Evolutionary conservation across 208 protist species (phyloP).

Genomic region (Angomonas ambiguus): DNA sequence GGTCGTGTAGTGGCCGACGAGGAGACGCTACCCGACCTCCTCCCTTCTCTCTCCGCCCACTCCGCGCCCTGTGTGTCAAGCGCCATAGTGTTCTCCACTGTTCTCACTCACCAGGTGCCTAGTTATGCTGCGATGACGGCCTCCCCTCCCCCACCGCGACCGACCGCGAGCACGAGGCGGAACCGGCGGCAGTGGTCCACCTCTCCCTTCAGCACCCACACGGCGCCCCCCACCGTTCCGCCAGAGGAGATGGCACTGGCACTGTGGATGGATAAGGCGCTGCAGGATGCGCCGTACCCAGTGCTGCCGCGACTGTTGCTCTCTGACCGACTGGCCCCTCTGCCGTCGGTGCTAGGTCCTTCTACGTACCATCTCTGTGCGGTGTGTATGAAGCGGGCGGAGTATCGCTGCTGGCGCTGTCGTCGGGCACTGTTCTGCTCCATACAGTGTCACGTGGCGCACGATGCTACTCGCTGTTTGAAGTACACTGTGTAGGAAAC

Average conservation of each 20-base stretch:
- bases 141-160: neutral
- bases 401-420: conserved; percentile 67
- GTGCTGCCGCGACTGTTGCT: neutral
- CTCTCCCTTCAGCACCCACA: too few relatives aligned
- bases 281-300: too few relatives aligned
- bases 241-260: neutral
- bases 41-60: neutral
- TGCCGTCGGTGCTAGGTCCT: neutral
- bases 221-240: neutral
- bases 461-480: conserved; percentile 73
- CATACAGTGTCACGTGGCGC: conserved; percentile 65
- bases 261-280: neutral
- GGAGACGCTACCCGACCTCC: neutral
- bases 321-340: neutral
- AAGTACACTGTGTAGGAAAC: conserved; percentile 50
- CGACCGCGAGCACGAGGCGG: neutral
- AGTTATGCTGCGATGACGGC: neutral
- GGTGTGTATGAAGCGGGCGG: conserved; percentile 63
- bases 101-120: neutral
- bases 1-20: neutral
- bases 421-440: conserved; percentile 68
- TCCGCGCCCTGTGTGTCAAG: neutral
- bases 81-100: neutral
- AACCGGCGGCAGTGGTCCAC: too few relatives aligned
- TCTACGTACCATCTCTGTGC: conserved; percentile 48